phyloP scores from a whole-genome alignment of 176 grass and related monocot species.

The Thinopyrum elongatum region DNA sequence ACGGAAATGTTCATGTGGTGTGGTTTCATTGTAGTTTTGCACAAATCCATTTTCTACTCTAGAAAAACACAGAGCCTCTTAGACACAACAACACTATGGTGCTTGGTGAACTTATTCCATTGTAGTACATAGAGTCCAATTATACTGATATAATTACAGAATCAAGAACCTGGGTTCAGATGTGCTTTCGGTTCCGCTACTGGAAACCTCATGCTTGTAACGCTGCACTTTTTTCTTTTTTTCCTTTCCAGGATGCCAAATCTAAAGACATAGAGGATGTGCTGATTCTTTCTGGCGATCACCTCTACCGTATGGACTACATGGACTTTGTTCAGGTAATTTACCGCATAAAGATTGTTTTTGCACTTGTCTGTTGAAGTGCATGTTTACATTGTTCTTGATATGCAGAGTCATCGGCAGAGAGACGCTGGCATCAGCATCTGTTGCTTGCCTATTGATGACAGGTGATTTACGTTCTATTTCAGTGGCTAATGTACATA shows the following conservation, averaged over 20 bases:
- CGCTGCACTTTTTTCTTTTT: neutral
- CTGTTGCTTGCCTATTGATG: constrained; percentile 78
- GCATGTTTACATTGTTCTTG: neutral
- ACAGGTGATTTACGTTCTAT: constrained; percentile 45
- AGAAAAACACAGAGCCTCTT: neutral
- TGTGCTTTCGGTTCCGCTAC: neutral
- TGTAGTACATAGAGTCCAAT: too few relatives aligned
- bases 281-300: constrained; percentile 89
- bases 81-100: too few relatives aligned
- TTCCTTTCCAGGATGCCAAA: constrained; percentile 55
- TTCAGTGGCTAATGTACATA: neutral
- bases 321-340: constrained; percentile 82
- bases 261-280: constrained; percentile 83
- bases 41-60: neutral
- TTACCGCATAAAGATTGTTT: neutral
- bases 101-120: too few relatives aligned
- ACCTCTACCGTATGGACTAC: constrained; percentile 90
- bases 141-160: neutral
- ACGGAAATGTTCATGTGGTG: neutral
- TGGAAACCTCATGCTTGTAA: neutral
- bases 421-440: constrained; percentile 85
- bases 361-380: neutral
- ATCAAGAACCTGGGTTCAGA: neutral
- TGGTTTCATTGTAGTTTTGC: neutral
- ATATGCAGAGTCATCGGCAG: constrained; percentile 69